A percentile compares a stretch with the other conserved stretches of the same genome.
Evolutionary conservation across 352 stramenopile genomes (phyloP).

Genomic region (Phytopythium ostracodes): DNA sequence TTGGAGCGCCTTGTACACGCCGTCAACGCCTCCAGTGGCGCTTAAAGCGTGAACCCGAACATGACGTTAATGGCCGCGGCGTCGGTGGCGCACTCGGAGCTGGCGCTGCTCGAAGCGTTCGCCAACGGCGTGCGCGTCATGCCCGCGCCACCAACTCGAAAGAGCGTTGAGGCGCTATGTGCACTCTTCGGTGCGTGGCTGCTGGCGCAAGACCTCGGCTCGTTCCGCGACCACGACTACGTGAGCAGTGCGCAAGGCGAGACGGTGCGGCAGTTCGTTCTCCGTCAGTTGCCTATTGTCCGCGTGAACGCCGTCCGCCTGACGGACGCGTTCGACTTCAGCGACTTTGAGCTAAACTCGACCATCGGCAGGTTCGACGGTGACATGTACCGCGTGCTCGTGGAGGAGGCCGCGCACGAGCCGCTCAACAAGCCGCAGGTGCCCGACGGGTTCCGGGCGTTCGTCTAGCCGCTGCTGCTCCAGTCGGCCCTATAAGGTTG

Average conservation of each 20-base stretch:
- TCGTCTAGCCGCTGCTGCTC: conserved; percentile 28
- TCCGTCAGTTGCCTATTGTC: conserved; percentile 27
- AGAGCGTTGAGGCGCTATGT: conserved; percentile 29
- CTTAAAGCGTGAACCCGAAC: conserved; percentile 15
- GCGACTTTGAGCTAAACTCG: conserved; percentile 61
- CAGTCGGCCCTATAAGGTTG: conserved; percentile 16
- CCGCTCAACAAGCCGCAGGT: conserved; percentile 42
- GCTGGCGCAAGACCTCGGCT: conserved; percentile 31
- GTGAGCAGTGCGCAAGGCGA: conserved; percentile 34
- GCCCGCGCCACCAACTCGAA: conserved; percentile 25
- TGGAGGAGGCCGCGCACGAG: conserved; percentile 29
- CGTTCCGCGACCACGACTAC: conserved; percentile 49
- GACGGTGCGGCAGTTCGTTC: conserved; percentile 27
- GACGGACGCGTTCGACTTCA: conserved; percentile 41
- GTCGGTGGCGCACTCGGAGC: conserved; percentile 41
- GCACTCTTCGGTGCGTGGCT: conserved; percentile 37
- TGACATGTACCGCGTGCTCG: conserved; percentile 52
- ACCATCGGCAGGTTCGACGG: conserved; percentile 47
- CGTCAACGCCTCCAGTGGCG: conserved; percentile 14
- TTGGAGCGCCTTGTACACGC: conserved; percentile 18
- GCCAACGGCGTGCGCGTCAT: conserved; percentile 27
- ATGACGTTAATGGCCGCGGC: conserved; percentile 33
- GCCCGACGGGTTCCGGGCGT: conserved; percentile 35
- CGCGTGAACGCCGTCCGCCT: conserved; percentile 39
- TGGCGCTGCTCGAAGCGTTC: conserved; percentile 40